Base-by-base conservation (phyloP, 805 yeast species). In the Saturnispora quitensis region DNA sequence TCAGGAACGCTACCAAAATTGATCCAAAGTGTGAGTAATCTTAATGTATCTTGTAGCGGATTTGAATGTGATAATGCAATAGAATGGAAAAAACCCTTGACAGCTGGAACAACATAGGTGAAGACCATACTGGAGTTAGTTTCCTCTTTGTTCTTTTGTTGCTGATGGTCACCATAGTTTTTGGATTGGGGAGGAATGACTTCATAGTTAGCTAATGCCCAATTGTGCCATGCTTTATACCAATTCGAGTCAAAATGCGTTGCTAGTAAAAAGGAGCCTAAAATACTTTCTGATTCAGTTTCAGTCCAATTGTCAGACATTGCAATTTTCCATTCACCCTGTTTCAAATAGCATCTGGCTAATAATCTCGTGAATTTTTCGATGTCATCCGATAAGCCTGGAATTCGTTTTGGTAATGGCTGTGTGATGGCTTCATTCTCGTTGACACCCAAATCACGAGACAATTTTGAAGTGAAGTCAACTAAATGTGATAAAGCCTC, bases 181-280 rank as follows among this genome's bases (percentile, higher is more conserved):
- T 62, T 65, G 0, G 71, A 58, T 44, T 68, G 67, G 27, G 84
- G 73, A 0, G 96, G 85, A 20, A 91, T 85, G 1, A 91, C 98
- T 64, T 93, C 97, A 64, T 90, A 93, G 67, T 95, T 93, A 0
- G 98, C 97, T 62, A 95, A 73, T 0, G 99, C 99, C 99, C 99
- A 93, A 63, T 89, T 91, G 65, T 93, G 99, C 99, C 99, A 95
- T 17, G 98, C 99, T 63, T 95, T 93, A 62, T 93, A 93, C 97
- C 99, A 93, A 24, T 79, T 77, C 35, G 79, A 75, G 64, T 93
- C 97, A 67, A 93, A 91, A 64, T 90, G 97, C 0, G 99, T 91
- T 0, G 99, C 98, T 56, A 93, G 73, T 51, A 93, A 71, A 64
- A 88, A 93, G 0, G 97, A 89, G 12, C 97, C 96, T 53, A 93